Percentiles rank a stretch among this genome's conserved stretches.
phyloP scores from a whole-genome alignment of 352 stramenopile genomes.

The Phytopythium helicoides region DNA sequence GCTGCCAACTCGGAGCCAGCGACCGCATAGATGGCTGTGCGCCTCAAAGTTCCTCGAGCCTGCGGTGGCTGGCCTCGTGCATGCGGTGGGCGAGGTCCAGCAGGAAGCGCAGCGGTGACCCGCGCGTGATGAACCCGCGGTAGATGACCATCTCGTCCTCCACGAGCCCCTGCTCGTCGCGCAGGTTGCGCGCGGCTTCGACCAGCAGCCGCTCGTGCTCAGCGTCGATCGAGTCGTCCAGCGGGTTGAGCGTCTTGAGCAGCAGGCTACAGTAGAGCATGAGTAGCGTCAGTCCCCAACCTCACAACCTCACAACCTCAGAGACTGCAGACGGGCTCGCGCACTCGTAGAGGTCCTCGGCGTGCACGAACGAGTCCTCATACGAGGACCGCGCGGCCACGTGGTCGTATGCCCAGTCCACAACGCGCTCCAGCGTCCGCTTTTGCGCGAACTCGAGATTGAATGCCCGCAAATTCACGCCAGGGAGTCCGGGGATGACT shows the following conservation, averaged over 20 bases:
- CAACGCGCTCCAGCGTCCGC: conserved; percentile 40
- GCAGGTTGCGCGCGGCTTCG: conserved; percentile 29
- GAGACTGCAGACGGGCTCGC: too few species aligned
- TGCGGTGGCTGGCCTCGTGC: conserved; percentile 30
- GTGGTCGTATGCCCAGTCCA: conserved; percentile 67
- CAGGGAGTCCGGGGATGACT: conserved; percentile 31
- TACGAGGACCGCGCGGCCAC: conserved; percentile 32
- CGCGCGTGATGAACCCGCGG: conserved; percentile 52
- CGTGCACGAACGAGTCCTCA: conserved; percentile 46
- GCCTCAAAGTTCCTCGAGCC: conserved; percentile 34
- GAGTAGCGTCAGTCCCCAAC: not conserved
- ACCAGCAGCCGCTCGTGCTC: conserved; percentile 38
- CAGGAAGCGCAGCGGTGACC: conserved; percentile 47
- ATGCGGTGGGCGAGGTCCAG: conserved; percentile 44
- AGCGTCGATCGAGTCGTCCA: conserved; percentile 39
- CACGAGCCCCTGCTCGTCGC: conserved; percentile 40
- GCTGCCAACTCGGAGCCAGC: too few species aligned
- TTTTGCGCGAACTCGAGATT: conserved; percentile 54
- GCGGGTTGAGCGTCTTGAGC: conserved; percentile 51
- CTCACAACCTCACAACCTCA: too few species aligned
- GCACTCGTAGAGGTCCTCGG: conserved; percentile 49
- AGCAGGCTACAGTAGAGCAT: conserved; percentile 37
- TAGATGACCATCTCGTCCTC: conserved; percentile 43
- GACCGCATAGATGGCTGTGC: too few species aligned
- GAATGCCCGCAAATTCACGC: conserved; percentile 54